Percentiles rank a stretch among this genome's conserved stretches.
Conservation (phyloP, 108 stramenopile genomes). For the Pseudonitzschia delicatissima region DNA sequence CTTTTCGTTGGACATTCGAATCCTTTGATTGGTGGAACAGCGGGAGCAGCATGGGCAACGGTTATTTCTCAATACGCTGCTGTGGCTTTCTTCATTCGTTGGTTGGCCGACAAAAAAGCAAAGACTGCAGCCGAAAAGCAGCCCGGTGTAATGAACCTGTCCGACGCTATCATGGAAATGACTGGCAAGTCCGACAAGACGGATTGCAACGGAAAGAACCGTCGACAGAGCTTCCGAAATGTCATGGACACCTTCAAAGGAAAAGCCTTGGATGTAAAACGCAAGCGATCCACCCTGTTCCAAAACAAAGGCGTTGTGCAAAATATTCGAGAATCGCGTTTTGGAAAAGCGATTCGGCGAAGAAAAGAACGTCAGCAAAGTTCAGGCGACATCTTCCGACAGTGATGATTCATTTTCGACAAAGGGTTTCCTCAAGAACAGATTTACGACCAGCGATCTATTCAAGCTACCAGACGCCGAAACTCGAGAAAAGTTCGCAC, state of each 20-base stretch:
- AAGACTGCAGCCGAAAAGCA: neutral
- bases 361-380: neutral
- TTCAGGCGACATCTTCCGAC: constrained; percentile 1
- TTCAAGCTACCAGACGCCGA: constrained; percentile 36
- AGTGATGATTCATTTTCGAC: constrained; percentile 18
- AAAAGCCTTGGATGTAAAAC: neutral
- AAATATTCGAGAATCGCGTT: neutral
- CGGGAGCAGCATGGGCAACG: constrained; percentile 91
- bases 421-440: constrained; percentile 39
- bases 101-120: constrained; percentile 42
- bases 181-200: constrained; percentile 38
- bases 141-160: constrained; percentile 44
- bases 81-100: constrained; percentile 60
- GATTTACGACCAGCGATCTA: constrained; percentile 33
- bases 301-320: neutral
- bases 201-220: constrained; percentile 24
- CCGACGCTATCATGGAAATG: constrained; percentile 60
- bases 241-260: constrained; percentile 14
- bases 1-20: constrained; percentile 55
- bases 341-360: neutral
- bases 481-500: constrained; percentile 45
- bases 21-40: constrained; percentile 70
- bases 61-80: constrained; percentile 81
- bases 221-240: constrained; percentile 32
- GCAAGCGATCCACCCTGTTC: neutral